Conservation (phyloP, 257 asterid genomes). For the Forsythia suspensa region DNA sequence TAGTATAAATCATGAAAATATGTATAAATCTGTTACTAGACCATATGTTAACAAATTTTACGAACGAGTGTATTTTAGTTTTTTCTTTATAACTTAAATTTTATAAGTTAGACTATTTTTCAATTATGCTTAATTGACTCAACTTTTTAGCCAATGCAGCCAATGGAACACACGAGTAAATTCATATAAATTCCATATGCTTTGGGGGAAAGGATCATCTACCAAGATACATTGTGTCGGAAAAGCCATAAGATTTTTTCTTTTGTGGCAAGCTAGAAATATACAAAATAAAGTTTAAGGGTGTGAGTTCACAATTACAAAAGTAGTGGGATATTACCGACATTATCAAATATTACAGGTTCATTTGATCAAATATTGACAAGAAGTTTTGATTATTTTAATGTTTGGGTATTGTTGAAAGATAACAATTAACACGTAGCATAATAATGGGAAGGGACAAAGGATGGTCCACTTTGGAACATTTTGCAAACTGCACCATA, state of each 20-base stretch:
- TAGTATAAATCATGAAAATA: no score
- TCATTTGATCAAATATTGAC: background rate
- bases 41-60: no score
- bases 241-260: no score
- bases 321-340: background rate
- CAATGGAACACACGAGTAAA: no score
- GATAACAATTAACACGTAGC: background rate
- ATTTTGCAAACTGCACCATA: slow-evolving; percentile 32
- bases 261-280: background rate
- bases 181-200: no score
- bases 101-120: no score
- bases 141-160: no score
- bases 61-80: no score
- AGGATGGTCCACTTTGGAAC: slow-evolving; percentile 25
- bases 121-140: no score
- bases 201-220: no score
- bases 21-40: no score
- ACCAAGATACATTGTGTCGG: background rate
- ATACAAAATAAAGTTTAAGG: slow-evolving; percentile 6
- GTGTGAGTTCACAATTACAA: background rate
- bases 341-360: background rate
- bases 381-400: slow-evolving; percentile 3
- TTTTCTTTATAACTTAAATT: no score
- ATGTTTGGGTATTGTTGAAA: background rate
- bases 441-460: slow-evolving; percentile 15